A percentile compares a stretch with the other conserved stretches of the same genome.
phyloP scores from a whole-genome alignment of 306 rosid species.

The Cicer arietinum region DNA sequence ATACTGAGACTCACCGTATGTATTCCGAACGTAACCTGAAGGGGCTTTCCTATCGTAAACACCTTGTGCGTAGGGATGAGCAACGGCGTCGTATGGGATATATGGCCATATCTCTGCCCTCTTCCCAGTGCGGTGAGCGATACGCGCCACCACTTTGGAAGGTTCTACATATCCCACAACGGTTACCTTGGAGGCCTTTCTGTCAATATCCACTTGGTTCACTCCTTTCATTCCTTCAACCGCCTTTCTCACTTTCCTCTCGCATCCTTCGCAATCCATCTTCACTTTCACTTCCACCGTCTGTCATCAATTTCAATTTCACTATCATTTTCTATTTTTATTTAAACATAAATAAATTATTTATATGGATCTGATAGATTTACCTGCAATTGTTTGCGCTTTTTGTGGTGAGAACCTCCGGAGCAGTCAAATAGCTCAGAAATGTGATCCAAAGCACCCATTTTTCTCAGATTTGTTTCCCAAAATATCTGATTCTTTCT shows the following conservation, averaged over 20 bases:
- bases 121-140: constrained; percentile 86
- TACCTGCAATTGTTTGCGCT: constrained; percentile 80
- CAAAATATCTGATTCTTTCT: background rate
- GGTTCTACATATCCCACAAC: constrained; percentile 76
- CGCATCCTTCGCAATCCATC: constrained; percentile 95
- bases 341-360: background rate
- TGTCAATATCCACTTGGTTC: constrained; percentile 60
- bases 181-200: constrained; percentile 72
- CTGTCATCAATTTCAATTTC: constrained; percentile 46
- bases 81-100: constrained; percentile 80
- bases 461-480: constrained; percentile 7
- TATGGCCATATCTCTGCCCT: constrained; percentile 91
- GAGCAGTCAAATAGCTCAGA: constrained; percentile 58
- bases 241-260: constrained; percentile 72
- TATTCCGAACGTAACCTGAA: constrained; percentile 71
- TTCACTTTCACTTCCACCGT: constrained; percentile 90
- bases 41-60: constrained; percentile 86
- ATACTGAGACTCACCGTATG: constrained; percentile 38
- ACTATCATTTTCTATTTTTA: background rate
- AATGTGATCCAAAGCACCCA: constrained; percentile 67
- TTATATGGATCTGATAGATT: background rate
- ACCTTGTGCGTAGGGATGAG: constrained; percentile 73
- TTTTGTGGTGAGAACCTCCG: constrained; percentile 34
- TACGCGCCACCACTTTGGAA: constrained; percentile 64
- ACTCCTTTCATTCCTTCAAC: constrained; percentile 94